Percentiles rank a stretch among this genome's conserved stretches.
phyloP scores from a whole-genome alignment of 495 filamentous ascomycete genomes.

The Penicillium psychrofluorescens region DNA sequence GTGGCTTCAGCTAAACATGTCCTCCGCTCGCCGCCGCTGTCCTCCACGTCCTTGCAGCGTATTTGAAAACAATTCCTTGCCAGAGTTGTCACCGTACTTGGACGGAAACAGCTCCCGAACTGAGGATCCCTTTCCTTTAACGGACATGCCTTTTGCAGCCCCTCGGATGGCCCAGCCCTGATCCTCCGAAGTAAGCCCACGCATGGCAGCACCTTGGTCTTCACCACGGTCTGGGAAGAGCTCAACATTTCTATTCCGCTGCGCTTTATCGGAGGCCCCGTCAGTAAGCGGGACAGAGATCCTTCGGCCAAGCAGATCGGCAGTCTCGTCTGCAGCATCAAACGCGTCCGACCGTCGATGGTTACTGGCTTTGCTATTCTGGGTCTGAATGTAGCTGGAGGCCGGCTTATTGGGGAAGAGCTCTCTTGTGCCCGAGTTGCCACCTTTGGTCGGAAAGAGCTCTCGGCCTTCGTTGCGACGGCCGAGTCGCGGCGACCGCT shows the following conservation, averaged over 20 bases:
- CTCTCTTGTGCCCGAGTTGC: conserved; percentile 27
- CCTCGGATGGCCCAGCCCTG: conserved; percentile 64
- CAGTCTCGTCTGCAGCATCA: conserved; percentile 57
- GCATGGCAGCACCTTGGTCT: conserved; percentile 49
- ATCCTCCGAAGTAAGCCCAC: conserved; percentile 48
- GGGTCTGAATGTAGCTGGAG: conserved; percentile 50
- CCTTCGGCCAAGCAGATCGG: conserved; percentile 46
- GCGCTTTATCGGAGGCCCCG: conserved; percentile 19
- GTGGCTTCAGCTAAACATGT: conserved; percentile 38
- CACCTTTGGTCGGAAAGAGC: conserved; percentile 29
- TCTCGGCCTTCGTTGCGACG: conserved; percentile 36
- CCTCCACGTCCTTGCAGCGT: conserved; percentile 44
- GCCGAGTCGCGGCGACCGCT: conserved; percentile 28
- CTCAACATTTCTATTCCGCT: conserved; percentile 32
- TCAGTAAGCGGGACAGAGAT: conserved; percentile 48
- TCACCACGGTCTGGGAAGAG: conserved; percentile 27
- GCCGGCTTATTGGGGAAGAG: conserved; percentile 43
- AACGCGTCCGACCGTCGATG: conserved; percentile 60
- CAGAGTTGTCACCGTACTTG: conserved; percentile 54
- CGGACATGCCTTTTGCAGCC: conserved; percentile 35
- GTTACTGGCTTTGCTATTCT: conserved; percentile 50
- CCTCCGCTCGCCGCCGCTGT: conserved; percentile 40
- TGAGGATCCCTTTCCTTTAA: conserved; percentile 42
- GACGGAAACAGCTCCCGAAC: conserved; percentile 67
- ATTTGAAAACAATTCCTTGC: conserved; percentile 64